A percentile compares a stretch with the other conserved stretches of the same genome.
phyloP scores from a whole-genome alignment of 140 eudicot genomes.

The Cichorium intybus region DNA sequence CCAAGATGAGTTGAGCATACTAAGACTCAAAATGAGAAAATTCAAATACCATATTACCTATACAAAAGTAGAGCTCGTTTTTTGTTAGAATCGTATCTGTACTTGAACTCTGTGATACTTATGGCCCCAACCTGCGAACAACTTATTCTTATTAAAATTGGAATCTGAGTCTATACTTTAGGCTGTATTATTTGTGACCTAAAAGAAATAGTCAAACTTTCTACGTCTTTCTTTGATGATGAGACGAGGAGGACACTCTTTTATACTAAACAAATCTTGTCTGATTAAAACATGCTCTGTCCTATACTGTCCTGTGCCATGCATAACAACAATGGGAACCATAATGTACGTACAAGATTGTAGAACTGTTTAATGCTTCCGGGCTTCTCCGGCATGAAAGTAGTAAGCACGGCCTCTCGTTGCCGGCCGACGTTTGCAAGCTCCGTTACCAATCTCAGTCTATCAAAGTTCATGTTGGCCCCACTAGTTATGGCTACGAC shows the following conservation, averaged over 20 bases:
- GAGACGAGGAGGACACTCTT: too few species aligned
- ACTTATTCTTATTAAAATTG: background rate
- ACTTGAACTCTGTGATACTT: slow-evolving; percentile 76
- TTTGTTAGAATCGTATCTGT: slow-evolving; percentile 44
- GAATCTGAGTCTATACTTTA: too few species aligned
- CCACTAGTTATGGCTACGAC: slow-evolving; percentile 81
- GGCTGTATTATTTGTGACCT: too few species aligned
- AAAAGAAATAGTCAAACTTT: too few species aligned
- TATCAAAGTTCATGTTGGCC: slow-evolving; percentile 81
- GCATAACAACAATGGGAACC: too few species aligned
- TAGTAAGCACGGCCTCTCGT: slow-evolving; percentile 73
- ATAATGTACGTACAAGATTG: slow-evolving; percentile 43
- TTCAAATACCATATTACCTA: slow-evolving; percentile 44
- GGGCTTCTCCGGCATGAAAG: slow-evolving; percentile 67
- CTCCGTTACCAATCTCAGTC: slow-evolving; percentile 67
- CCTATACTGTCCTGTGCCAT: too few species aligned
- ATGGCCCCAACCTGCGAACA: slow-evolving; percentile 64
- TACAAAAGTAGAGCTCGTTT: slow-evolving; percentile 62
- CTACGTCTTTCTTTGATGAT: too few species aligned
- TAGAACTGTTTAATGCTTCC: slow-evolving; percentile 57
- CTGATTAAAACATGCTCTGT: too few species aligned
- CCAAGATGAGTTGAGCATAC: background rate
- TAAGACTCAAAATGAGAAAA: background rate
- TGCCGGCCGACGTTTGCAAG: slow-evolving; percentile 70
- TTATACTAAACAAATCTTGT: too few species aligned